Conservation (phyloP, 805 yeast genomes). For the Yarrowia hollandica region DNA sequence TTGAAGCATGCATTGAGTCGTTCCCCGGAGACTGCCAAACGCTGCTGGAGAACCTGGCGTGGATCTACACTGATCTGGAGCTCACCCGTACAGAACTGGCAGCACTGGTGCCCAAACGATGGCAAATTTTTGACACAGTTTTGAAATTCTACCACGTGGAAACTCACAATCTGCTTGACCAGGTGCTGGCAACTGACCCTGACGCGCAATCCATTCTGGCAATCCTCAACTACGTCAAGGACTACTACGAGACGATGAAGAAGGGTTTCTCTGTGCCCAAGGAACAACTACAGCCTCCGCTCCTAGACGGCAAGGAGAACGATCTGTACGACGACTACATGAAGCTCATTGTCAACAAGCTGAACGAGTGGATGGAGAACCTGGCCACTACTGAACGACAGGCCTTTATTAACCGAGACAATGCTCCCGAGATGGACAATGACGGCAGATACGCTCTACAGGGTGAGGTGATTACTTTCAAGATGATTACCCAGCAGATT, state of each 20-base stretch:
- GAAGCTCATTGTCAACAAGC: constrained; percentile 65
- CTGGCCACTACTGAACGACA: constrained; percentile 65
- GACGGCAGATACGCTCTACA: constrained; percentile 67
- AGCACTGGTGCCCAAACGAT: constrained; percentile 64
- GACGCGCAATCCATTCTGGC: constrained; percentile 73
- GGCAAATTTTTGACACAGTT: constrained; percentile 68
- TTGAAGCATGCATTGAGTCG: constrained; percentile 61
- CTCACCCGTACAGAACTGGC: constrained; percentile 61
- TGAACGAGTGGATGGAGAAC: constrained; percentile 81
- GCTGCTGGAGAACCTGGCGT: constrained; percentile 69
- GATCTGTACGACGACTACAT: constrained; percentile 75
- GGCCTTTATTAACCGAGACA: constrained; percentile 61
- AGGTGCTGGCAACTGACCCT: constrained; percentile 66
- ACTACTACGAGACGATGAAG: constrained; percentile 56
- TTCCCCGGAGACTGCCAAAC: constrained; percentile 52
- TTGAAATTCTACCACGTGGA: constrained; percentile 67
- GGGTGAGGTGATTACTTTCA: constrained; percentile 74
- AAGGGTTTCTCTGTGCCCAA: constrained; percentile 53
- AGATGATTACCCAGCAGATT: constrained; percentile 85
- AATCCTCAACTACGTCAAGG: constrained; percentile 75
- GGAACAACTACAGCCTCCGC: constrained; percentile 53
- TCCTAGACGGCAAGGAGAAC: constrained; percentile 70
- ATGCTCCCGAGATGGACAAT: constrained; percentile 72
- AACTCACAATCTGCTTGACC: constrained; percentile 62
- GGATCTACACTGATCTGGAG: constrained; percentile 79